These are phyloP conservation scores for Pseudocercospora fijiensis DNA, from an alignment of 2,329 filamentous ascomycete genomes.

Conservation along the genomic window DNA sequence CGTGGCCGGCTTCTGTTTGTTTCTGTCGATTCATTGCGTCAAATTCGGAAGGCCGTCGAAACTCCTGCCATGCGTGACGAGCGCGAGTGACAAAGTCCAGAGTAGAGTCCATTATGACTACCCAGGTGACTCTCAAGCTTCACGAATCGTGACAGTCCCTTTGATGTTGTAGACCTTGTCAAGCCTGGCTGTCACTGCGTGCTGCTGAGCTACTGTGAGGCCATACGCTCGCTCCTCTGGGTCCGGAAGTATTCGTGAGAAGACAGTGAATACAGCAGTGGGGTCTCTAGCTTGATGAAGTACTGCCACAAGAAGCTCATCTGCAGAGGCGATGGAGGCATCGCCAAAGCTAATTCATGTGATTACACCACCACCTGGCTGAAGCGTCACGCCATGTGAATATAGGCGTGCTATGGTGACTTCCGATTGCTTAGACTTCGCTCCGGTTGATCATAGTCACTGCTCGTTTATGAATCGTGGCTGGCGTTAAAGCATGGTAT, in stretches of 20 bases:
- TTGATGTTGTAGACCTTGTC: neutral
- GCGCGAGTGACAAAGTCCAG: conserved; percentile 21
- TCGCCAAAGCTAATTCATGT: neutral
- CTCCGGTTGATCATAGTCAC: neutral
- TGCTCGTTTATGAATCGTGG: neutral
- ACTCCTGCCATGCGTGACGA: conserved; percentile 24
- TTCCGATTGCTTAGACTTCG: neutral
- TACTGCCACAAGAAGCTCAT: neutral
- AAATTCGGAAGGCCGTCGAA: conserved; percentile 15
- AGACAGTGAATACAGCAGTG: neutral
- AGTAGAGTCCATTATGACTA: conserved; percentile 21
- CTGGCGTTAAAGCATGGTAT: neutral
- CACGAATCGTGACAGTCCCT: too few relatives aligned
- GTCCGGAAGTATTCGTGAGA: neutral
- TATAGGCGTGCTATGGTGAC: neutral
- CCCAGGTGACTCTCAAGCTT: neutral
- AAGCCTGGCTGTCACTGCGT: too few relatives aligned
- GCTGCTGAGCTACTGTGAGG: too few relatives aligned
- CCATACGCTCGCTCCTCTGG: too few relatives aligned
- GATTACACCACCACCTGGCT: neutral
- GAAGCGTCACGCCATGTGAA: neutral
- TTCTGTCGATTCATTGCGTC: neutral
- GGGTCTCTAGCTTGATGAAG: neutral
- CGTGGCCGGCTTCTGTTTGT: neutral
- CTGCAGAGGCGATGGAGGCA: neutral